Evolutionary conservation across 192 early-diverging fungal species (phyloP), one percentile per base, ranked within the genome.

Genomic region (Mortierella hygrophila): DNA sequence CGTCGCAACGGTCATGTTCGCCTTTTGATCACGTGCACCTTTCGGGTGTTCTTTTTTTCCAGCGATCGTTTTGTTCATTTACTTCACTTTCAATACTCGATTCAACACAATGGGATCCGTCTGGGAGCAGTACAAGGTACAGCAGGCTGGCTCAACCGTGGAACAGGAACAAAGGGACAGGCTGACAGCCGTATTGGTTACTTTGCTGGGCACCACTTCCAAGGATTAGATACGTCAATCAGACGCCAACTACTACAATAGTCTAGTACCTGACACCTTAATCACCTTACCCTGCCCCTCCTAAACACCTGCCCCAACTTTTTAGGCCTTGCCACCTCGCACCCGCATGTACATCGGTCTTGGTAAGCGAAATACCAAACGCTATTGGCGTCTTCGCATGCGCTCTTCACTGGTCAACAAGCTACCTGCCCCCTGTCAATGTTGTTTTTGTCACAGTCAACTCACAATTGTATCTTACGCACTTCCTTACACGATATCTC

Each of bases 301-400:
- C 13, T 13, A 32, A 26, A 65, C 11, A 15, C 26, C 35, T 20
- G 32, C 18, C 40, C 69, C 20, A 32, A 6, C 20, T 68, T 32
- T 26, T 20, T 77, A 86, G 83, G 83, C 83, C 9, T 57, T 86
- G 71, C 79, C 83, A 21, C 79, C 83, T 55, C 78, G 83, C n/a
- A 86, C 83, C 32, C 83, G 83, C 69, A 86, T 80, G 75, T 86
- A 77, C 40, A 86, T 86, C 35, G 83, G 83, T 16, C 70, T 86
- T 7, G 83, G 83, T 86, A 80, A 76, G 74, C 21, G 40, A 29
- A 37, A 44, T 10, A 32, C 42, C 42, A 1, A 46, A 11, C 26
- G 55, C 21, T n/a, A n/a, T 26, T 60, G 16, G 9, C 3, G 10
- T 65, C 32, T 29, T 40, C 44, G 0, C 3, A 20, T 20, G 23